A percentile compares a stretch with the other conserved stretches of the same genome.
These are phyloP conservation scores for Hypoxylon sp. DNA, from an alignment of 2,329 filamentous ascomycete species.

Conservation along the genomic window DNA sequence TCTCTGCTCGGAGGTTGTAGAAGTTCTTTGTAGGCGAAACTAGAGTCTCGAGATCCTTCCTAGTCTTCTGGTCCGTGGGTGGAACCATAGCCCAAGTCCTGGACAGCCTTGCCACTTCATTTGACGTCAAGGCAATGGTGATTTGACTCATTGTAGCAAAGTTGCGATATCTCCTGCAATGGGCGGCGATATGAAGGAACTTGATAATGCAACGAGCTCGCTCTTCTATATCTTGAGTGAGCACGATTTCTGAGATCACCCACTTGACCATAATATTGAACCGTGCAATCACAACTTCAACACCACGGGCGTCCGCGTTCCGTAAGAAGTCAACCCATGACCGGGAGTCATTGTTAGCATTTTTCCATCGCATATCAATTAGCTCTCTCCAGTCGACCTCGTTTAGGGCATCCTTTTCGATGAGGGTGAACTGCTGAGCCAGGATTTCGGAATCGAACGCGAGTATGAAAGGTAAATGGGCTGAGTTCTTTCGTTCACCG, in stretches of 20 bases:
- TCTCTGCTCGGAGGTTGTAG: constrained; percentile 80
- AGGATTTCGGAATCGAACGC: constrained; percentile 84
- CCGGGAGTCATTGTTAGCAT: constrained; percentile 72
- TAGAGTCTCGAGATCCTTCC: constrained; percentile 77
- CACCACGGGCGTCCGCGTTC: constrained; percentile 77
- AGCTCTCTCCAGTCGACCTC: constrained; percentile 92
- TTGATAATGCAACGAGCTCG: constrained; percentile 83
- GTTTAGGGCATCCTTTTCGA: constrained; percentile 87
- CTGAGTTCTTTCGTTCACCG: constrained; percentile 59
- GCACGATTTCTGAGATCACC: constrained; percentile 82
- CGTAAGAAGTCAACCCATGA: constrained; percentile 88
- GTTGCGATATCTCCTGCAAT: constrained; percentile 82
- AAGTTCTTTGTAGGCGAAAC: constrained; percentile 85
- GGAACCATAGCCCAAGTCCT: constrained; percentile 81
- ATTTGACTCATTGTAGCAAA: constrained; percentile 88
- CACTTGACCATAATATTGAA: constrained; percentile 93
- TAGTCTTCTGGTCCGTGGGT: constrained; percentile 71
- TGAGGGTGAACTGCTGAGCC: constrained; percentile 86
- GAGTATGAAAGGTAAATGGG: constrained; percentile 83
- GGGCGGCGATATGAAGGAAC: constrained; percentile 82
- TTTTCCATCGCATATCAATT: constrained; percentile 86
- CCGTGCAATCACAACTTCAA: constrained; percentile 86
- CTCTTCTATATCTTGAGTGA: constrained; percentile 79
- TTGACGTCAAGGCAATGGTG: constrained; percentile 80
- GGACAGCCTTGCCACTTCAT: constrained; percentile 75